Evolutionary conservation across 768 basidiomycete genomes (phyloP).

Genomic region (Tulasnella sp.): DNA sequence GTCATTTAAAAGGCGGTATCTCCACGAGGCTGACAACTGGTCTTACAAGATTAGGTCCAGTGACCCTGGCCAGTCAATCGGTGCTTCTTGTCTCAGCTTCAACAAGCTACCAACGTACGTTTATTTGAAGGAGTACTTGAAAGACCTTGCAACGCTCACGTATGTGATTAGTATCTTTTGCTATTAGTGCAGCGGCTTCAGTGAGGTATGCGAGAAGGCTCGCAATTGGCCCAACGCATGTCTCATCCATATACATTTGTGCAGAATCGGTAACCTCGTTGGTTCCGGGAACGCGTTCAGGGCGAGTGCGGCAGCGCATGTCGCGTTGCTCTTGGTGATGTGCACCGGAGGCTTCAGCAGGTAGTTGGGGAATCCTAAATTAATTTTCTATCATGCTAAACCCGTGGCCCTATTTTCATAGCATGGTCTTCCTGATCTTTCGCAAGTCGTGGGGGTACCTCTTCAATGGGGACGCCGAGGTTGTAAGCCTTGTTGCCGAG

Average conservation of each 20-base stretch:
- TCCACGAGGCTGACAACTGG: slow-evolving; percentile 38
- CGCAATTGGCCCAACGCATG: neutral
- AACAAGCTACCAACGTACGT: slow-evolving; percentile 81
- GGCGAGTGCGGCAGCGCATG: slow-evolving; percentile 67
- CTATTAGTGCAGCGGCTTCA: slow-evolving; percentile 75
- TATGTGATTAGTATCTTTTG: slow-evolving; percentile 24
- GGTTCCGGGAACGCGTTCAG: slow-evolving; percentile 77
- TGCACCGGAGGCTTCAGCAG: slow-evolving; percentile 66
- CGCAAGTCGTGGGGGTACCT: slow-evolving; percentile 69
- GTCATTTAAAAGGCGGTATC: slow-evolving; percentile 15
- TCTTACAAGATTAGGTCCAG: slow-evolving; percentile 68
- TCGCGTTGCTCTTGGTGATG: slow-evolving; percentile 68
- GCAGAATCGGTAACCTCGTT: slow-evolving; percentile 83
- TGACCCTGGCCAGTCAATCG: slow-evolving; percentile 83
- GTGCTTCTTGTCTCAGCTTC: slow-evolving; percentile 78
- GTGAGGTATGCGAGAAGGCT: slow-evolving; percentile 61
- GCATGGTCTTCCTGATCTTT: slow-evolving; percentile 61
- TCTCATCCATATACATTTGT: slow-evolving; percentile 6
- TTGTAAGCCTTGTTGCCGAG: slow-evolving; percentile 61
- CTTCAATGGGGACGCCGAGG: slow-evolving; percentile 70
- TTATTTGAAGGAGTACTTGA: slow-evolving; percentile 46
- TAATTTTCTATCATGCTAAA: neutral
- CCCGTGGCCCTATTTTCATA: slow-evolving; percentile 39
- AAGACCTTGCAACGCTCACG: neutral
- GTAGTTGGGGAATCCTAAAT: slow-evolving; percentile 44